A percentile compares a stretch with the other conserved stretches of the same genome.
phyloP scores from a whole-genome alignment of 176 grass and related monocot genomes.

The Oryza rufipogon region DNA sequence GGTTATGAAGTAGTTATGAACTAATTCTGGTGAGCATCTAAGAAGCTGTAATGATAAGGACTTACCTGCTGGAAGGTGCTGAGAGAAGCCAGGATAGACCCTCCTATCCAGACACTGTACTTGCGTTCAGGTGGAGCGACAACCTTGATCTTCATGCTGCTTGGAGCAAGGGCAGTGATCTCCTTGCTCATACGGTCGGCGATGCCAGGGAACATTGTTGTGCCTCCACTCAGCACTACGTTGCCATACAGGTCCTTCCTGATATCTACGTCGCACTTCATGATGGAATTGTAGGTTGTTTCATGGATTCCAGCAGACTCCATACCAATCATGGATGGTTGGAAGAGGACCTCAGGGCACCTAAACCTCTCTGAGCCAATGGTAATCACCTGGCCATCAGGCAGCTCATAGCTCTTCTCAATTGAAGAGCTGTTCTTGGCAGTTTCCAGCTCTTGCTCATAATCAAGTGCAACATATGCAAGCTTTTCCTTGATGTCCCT shows the following conservation, averaged over 20 bases:
- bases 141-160: constrained; percentile 56
- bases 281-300: constrained; percentile 58
- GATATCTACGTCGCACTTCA: constrained; percentile 57
- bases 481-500: constrained; percentile 60
- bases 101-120: constrained; percentile 57
- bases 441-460: constrained; percentile 50
- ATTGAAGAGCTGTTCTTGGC: constrained; percentile 32
- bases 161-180: constrained; percentile 50
- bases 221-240: constrained; percentile 50
- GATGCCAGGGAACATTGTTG: constrained; percentile 51
- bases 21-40: too few relatives aligned
- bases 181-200: constrained; percentile 55
- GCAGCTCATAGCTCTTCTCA: constrained; percentile 51
- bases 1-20: too few relatives aligned
- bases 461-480: constrained; percentile 49
- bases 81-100: constrained; percentile 54
- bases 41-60: too few relatives aligned
- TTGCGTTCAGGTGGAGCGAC: constrained; percentile 53
- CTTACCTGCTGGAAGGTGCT: constrained; percentile 50
- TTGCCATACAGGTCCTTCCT: constrained; percentile 54
- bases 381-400: constrained; percentile 53
- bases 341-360: constrained; percentile 59
- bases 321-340: constrained; percentile 54
- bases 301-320: constrained; percentile 52
- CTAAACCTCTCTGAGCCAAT: constrained; percentile 52